phyloP scores from a whole-genome alignment of 208 protist genomes.

The Polymyxa betae region DNA sequence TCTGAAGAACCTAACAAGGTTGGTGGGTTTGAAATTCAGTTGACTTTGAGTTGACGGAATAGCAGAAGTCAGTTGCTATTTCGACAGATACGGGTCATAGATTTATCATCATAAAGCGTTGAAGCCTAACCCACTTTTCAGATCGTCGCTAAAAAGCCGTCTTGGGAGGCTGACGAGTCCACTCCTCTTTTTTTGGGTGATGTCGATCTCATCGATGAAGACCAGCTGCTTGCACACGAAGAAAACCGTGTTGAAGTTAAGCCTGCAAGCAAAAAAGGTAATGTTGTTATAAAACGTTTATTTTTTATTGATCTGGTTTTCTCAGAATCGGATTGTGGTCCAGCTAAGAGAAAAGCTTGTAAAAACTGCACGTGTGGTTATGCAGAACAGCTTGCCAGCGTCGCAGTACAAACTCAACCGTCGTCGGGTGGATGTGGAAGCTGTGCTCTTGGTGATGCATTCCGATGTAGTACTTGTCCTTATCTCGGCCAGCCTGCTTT shows the following conservation, averaged over 20 bases:
- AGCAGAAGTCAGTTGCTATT: neutral
- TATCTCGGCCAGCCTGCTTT: slow-evolving; percentile 67
- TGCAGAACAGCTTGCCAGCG: slow-evolving; percentile 5
- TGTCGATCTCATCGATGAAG: slow-evolving; percentile 51
- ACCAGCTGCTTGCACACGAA: slow-evolving; percentile 46
- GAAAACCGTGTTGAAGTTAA: neutral
- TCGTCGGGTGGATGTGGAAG: slow-evolving; percentile 62
- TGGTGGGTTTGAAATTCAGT: neutral
- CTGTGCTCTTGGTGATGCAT: slow-evolving; percentile 65
- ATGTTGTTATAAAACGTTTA: neutral
- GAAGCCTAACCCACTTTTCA: neutral
- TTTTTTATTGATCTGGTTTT: neutral
- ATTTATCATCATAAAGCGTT: neutral
- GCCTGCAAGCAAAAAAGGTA: neutral
- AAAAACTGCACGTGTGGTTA: slow-evolving; percentile 66
- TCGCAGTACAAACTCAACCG: neutral
- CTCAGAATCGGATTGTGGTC: slow-evolving; percentile 40
- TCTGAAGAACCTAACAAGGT: neutral
- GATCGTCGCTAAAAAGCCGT: slow-evolving; percentile 15
- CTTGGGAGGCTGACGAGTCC: neutral
- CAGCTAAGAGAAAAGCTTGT: slow-evolving; percentile 64
- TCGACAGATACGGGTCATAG: slow-evolving; percentile 52
- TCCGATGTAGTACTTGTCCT: slow-evolving; percentile 65
- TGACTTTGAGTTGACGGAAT: slow-evolving; percentile 25
- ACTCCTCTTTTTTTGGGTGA: neutral